Evolutionary conservation across 139 green algal genomes (phyloP), one percentile per base, ranked within the genome.

Genomic region (Gonium pectorale): DNA sequence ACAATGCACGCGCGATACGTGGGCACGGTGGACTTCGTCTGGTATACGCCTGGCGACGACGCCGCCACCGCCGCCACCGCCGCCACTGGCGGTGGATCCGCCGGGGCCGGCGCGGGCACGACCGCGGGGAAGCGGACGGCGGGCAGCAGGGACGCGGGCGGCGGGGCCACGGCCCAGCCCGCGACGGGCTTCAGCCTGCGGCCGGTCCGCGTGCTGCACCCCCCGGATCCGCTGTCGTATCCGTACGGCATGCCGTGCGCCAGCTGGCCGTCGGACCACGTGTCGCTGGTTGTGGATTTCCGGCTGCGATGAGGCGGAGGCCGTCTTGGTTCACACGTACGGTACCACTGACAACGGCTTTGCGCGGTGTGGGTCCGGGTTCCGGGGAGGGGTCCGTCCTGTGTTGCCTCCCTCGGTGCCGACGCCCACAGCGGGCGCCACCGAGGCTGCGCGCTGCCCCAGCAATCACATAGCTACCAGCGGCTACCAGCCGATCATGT

Each of bases 21-120:
- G 31, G 87, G 89, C 5, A 90, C 84, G 38, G 87, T 91, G 37
- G 89, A 92, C 60, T 92, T 87, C 75, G 85, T 92, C n/a, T 92
- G 87, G 87, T 91, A 66, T 31, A 64, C 56, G 17, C 37, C 31
- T 31, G 56, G 43, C 1, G 43, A 5, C 26, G 41, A 4, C 8
- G n/a, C n/a, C n/a, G n/a, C n/a, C n/a, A n/a, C n/a, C n/a, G n/a
- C n/a, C n/a, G n/a, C n/a, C n/a, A n/a, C n/a, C n/a, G n/a, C n/a
- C n/a, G n/a, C n/a, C n/a, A n/a, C n/a, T 5, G 54, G 21, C 54
- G 59, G 59, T n/a, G 29, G 59, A 19, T 5, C 7, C 35, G 64
- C 5, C 5, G n/a, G n/a, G n/a, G n/a, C n/a, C n/a, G n/a, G n/a
- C n/a, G n/a, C n/a, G n/a, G n/a, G n/a, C n/a, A n/a, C n/a, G n/a